These are phyloP conservation scores for Pyrenochaeta sp. DNA, from an alignment of 2,329 filamentous ascomycete genomes.

Conservation along the genomic window DNA sequence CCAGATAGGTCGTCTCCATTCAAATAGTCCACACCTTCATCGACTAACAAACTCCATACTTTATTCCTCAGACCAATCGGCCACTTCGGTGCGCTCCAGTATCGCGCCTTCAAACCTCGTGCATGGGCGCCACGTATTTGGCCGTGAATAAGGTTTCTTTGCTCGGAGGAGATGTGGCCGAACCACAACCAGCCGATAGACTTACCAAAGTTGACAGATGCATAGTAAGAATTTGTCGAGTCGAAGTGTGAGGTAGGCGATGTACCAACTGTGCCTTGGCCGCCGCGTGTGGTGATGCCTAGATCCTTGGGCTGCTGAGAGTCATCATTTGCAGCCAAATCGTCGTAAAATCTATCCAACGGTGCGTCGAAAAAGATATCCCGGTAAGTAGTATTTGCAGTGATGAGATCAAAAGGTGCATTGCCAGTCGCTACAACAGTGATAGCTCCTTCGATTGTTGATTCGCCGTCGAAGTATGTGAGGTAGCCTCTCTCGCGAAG, in stretches of 20 bases:
- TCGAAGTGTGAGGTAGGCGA: slow-evolving; percentile 48
- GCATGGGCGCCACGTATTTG: slow-evolving; percentile 63
- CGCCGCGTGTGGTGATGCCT: slow-evolving; percentile 20
- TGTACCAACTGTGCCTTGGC: slow-evolving; percentile 58
- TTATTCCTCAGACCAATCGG: slow-evolving; percentile 62
- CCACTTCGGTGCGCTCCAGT: slow-evolving; percentile 66
- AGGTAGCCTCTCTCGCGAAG: slow-evolving; percentile 61
- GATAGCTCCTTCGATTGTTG: slow-evolving; percentile 54
- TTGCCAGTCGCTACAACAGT: slow-evolving; percentile 65
- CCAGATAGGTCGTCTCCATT: slow-evolving; percentile 66
- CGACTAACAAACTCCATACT: slow-evolving; percentile 62
- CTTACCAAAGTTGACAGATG: slow-evolving; percentile 65
- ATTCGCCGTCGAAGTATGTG: slow-evolving; percentile 59
- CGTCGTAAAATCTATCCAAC: slow-evolving; percentile 48
- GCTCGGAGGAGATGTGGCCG: slow-evolving; percentile 56
- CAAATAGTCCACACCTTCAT: slow-evolving; percentile 64
- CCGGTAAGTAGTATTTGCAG: slow-evolving; percentile 57
- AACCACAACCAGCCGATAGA: slow-evolving; percentile 62
- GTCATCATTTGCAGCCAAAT: not conserved
- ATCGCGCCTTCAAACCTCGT: slow-evolving; percentile 63
- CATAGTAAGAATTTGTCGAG: slow-evolving; percentile 70
- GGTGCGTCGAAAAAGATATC: slow-evolving; percentile 67
- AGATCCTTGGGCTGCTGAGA: not conserved
- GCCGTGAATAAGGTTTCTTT: slow-evolving; percentile 58
- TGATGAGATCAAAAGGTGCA: slow-evolving; percentile 59